phyloP scores from a whole-genome alignment of 345 rosid species.

The Eucalyptus pumila region DNA sequence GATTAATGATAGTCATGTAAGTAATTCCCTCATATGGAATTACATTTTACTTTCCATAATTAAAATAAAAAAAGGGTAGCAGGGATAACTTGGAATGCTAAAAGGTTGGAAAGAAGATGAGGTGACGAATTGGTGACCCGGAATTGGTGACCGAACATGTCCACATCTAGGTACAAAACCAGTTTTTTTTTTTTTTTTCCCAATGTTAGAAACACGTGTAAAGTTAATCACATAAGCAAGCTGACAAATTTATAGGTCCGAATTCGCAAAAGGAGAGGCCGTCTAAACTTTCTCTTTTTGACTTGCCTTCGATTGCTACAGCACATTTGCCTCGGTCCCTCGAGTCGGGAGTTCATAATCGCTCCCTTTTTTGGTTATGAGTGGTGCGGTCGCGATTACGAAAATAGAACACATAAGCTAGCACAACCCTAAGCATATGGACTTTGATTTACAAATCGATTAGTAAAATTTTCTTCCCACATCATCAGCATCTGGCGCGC shows the following conservation, averaged over 20 bases:
- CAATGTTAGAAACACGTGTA: not conserved
- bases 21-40: fast-evolving
- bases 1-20: too few relatives aligned
- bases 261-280: not conserved
- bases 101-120: not conserved
- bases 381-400: not conserved
- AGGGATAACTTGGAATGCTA: not conserved
- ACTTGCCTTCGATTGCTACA: not conserved
- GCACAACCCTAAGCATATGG: not conserved
- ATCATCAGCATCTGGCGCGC: not conserved
- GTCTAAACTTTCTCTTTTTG: not conserved
- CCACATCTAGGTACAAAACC: not conserved
- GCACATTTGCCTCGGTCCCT: not conserved
- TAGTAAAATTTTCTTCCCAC: not conserved
- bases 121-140: not conserved
- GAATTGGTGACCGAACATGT: not conserved
- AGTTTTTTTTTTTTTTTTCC: not conserved
- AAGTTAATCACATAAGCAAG: not conserved
- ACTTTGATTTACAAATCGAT: not conserved
- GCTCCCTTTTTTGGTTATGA: too few relatives aligned
- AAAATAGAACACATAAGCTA: not conserved
- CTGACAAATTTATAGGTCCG: not conserved
- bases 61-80: not conserved
- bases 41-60: not conserved
- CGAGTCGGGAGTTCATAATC: not conserved